Evolutionary conservation across 805 yeast species (phyloP).

Genomic region (Jamesozyma piceae): DNA sequence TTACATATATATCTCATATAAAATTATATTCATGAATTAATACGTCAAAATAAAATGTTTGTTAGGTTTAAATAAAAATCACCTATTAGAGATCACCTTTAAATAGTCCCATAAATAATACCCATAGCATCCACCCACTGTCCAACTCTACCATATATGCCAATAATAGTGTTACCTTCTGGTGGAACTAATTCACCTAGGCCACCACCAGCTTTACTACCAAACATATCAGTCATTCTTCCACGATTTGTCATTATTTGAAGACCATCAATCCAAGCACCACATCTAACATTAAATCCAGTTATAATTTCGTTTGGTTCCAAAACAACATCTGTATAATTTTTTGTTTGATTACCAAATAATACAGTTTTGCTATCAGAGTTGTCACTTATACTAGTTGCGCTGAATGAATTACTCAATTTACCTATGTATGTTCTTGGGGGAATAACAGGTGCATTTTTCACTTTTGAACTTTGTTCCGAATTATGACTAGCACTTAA

Average conservation of each 20-base stretch:
- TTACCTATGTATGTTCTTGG: constrained; percentile 36
- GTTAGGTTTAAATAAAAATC: no score
- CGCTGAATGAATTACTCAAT: constrained; percentile 20
- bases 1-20: no score
- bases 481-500: constrained; percentile 11
- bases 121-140: constrained; percentile 73
- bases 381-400: constrained; percentile 8
- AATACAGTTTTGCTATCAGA: constrained; percentile 11
- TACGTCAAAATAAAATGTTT: no score
- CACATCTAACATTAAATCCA: constrained; percentile 58
- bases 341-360: constrained; percentile 46
- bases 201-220: constrained; percentile 63
- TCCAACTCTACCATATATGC: constrained; percentile 61
- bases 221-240: constrained; percentile 47
- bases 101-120: constrained; percentile 39
- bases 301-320: constrained; percentile 48
- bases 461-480: not conserved
- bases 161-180: constrained; percentile 48
- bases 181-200: constrained; percentile 56
- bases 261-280: constrained; percentile 85
- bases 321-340: constrained; percentile 49
- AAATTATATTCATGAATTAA: no score
- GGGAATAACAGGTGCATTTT: constrained; percentile 38
- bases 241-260: constrained; percentile 58
- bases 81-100: not conserved